phyloP scores from a whole-genome alignment of 2,329 filamentous ascomycete genomes.

The Colletotrichum eleusines region DNA sequence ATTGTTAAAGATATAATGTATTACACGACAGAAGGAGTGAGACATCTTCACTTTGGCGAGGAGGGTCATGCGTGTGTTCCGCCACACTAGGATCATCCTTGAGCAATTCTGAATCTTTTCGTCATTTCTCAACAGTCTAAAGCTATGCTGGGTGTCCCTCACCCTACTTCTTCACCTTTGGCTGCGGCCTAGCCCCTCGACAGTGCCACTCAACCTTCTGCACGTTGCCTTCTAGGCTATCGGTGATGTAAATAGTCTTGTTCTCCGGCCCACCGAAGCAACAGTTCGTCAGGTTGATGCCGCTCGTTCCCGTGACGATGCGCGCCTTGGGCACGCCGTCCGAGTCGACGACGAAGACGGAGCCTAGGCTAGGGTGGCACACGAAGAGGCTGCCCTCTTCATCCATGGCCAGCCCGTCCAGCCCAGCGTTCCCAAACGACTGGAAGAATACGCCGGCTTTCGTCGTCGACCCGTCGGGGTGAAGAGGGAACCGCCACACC shows the following conservation, averaged over 20 bases:
- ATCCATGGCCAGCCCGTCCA: conserved; percentile 54
- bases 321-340: conserved; percentile 54
- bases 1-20: neutral
- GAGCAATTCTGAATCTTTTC: neutral
- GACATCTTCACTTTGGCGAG: neutral
- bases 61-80: neutral
- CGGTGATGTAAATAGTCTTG: conserved; percentile 55
- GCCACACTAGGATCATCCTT: neutral
- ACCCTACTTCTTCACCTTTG: neutral
- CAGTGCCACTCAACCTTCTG: conserved; percentile 52
- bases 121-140: neutral
- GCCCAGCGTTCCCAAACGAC: conserved; percentile 55
- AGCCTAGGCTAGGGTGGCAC: conserved; percentile 52
- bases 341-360: conserved; percentile 53
- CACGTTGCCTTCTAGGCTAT: conserved; percentile 54
- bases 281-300: conserved; percentile 56
- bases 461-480: conserved; percentile 53
- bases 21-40: neutral
- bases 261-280: conserved; percentile 55
- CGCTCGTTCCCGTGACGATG: conserved; percentile 49
- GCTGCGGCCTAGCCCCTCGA: conserved; percentile 41
- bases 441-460: conserved; percentile 56
- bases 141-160: too few relatives aligned
- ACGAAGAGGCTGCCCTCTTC: conserved; percentile 54
- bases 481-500: conserved; percentile 56